Base-by-base conservation (phyloP, 2,329 filamentous ascomycete genomes). In the Alternaria brassicicola region DNA sequence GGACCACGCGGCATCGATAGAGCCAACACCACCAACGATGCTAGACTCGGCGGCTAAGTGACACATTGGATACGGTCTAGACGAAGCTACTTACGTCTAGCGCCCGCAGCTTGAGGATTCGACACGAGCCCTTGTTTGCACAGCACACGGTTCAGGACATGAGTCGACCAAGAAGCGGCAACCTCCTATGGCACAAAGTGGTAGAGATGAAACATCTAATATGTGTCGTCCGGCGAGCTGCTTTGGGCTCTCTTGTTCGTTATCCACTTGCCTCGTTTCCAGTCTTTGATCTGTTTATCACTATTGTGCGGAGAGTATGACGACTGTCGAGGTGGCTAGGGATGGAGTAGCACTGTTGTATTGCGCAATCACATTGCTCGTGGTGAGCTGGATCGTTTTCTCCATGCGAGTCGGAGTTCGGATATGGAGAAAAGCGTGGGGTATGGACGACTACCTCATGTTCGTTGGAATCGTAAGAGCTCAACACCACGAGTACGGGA, bases 291-390 rank as follows among this genome's bases (percentile, higher is more conserved):
- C 41, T 30, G 26, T 26, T 41, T 31, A n/a, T 52, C 33, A 13
- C 17, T 28, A 35, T 28, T 19, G 23, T 15, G 36, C 15, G 33
- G 21, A 30, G 50, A 51, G 19, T 36, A 66, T 68, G 65, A 46
- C 39, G 35, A 63, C 65, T 7, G 55, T 67, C n/a, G 43, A 54
- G 12, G 62, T 65, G 26, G 57, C 58, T 2, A 55, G 62, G 35
- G 65, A 67, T 55, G 65, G 65, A n/a, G 55, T 65, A 41, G 58
- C 60, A 7, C 53, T 68, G 17, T 19, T 64, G 21, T 67, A 67
- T 35, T 61, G 62, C 7, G 55, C 64, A 1, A 65, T 67, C 12
- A 47, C 65, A 12, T 49, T 68, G 45, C 52, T 68, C 9, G 57
- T 64, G 4, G 35, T 68, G 58, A 59, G 56, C 21, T 68, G 65